Evolutionary conservation across 2,329 filamentous ascomycete species (phyloP).

Genomic region (Paecilomyces niveus): DNA sequence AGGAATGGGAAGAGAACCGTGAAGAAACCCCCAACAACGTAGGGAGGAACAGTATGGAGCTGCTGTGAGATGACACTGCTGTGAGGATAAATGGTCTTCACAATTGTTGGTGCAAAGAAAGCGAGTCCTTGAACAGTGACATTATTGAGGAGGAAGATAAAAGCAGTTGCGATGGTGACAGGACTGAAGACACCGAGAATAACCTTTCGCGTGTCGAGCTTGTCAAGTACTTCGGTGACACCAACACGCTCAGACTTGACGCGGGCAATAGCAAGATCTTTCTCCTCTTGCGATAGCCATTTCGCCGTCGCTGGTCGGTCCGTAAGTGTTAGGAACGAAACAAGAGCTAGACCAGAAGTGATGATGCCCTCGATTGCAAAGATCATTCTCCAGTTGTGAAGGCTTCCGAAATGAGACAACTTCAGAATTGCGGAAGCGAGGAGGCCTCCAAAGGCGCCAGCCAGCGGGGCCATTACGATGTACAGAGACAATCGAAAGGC

Average conservation of each 20-base stretch:
- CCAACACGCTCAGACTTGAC: constrained; percentile 62
- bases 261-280: constrained; percentile 58
- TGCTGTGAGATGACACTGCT: constrained; percentile 56
- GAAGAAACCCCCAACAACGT: constrained; percentile 61
- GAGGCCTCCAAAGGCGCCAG: constrained; percentile 64
- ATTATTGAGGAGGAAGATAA: constrained; percentile 60
- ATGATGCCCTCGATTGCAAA: constrained; percentile 66
- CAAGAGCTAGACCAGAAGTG: constrained; percentile 49
- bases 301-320: constrained; percentile 61
- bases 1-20: constrained; percentile 55
- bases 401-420: constrained; percentile 50
- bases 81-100: constrained; percentile 59
- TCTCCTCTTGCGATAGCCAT: constrained; percentile 61
- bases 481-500: constrained; percentile 62
- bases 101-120: constrained; percentile 65
- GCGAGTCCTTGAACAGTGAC: constrained; percentile 65
- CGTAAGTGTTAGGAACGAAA: constrained; percentile 59
- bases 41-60: constrained; percentile 64
- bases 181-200: constrained; percentile 58
- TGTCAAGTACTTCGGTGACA: constrained; percentile 57
- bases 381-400: constrained; percentile 61
- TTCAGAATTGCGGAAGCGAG: constrained; percentile 58
- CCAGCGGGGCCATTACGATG: constrained; percentile 63
- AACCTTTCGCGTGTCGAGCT: constrained; percentile 53
- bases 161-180: constrained; percentile 49